A percentile compares a stretch with the other conserved stretches of the same genome.
Conservation (phyloP, 352 stramenopile species). For the Globisporangium heterothallicum region DNA sequence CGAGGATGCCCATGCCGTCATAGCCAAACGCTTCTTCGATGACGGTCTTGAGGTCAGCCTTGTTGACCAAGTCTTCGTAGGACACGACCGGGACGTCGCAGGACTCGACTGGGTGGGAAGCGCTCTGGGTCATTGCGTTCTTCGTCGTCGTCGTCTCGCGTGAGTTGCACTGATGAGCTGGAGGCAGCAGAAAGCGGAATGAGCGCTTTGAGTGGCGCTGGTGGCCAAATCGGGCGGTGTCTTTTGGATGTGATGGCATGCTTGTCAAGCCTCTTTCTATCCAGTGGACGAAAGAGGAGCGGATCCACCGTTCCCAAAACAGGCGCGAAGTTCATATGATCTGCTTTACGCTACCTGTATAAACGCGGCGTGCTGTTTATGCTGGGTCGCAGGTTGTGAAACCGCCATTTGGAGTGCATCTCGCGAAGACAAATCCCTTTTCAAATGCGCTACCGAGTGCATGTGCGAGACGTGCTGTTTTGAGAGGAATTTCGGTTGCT, state of each 20-base stretch:
- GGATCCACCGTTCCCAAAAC: not conserved
- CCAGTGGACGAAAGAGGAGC: not conserved
- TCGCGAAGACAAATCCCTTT: too few relatives aligned
- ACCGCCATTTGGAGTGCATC: too few relatives aligned
- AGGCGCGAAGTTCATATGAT: not conserved
- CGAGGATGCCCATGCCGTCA: conserved; percentile 88
- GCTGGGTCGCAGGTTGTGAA: too few relatives aligned
- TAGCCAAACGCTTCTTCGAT: conserved; percentile 85
- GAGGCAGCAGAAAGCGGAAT: conserved; percentile 7
- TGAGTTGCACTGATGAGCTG: not conserved
- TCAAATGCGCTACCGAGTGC: too few relatives aligned
- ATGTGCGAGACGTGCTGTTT: not conserved
- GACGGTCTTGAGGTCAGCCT: conserved; percentile 35
- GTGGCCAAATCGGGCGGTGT: not conserved
- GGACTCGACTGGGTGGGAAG: conserved; percentile 2
- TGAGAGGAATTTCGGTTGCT: not conserved
- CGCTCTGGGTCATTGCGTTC: not conserved
- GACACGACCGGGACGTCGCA: conserved; percentile 61
- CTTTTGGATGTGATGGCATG: conserved; percentile 2
- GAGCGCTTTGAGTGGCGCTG: not conserved
- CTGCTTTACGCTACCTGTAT: too few relatives aligned
- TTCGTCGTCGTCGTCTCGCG: not conserved
- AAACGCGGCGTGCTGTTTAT: too few relatives aligned
- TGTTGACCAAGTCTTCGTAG: conserved; percentile 44
- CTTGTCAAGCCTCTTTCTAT: conserved; percentile 11